Evolutionary conservation across 2,329 filamentous ascomycete species (phyloP).

Genomic region (Hortaea werneckii): DNA sequence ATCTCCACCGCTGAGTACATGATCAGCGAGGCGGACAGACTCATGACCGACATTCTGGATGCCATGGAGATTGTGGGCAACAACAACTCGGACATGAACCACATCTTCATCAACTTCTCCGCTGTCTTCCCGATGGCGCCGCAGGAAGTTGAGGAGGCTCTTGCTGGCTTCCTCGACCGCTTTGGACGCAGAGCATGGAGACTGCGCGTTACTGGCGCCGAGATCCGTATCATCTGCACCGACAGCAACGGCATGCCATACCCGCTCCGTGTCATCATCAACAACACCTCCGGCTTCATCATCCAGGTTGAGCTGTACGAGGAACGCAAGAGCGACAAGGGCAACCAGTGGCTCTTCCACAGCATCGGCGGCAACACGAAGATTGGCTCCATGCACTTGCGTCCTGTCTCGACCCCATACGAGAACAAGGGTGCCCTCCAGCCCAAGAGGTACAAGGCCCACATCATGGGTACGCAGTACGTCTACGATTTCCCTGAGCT

Average conservation of each 20-base stretch:
- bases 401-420: constrained; percentile 84
- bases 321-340: constrained; percentile 95
- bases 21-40: constrained; percentile 88
- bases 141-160: constrained; percentile 79
- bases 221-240: constrained; percentile 97
- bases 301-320: constrained; percentile 97
- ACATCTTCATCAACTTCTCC: constrained; percentile 99
- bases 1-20: constrained; percentile 98
- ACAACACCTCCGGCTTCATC: constrained; percentile 95
- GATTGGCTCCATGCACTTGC: constrained; percentile 88
- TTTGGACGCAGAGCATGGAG: constrained; percentile 94
- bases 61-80: constrained; percentile 97
- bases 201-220: constrained; percentile 89
- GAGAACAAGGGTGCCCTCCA: constrained; percentile 97
- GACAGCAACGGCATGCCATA: constrained; percentile 76
- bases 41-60: constrained; percentile 96
- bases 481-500: constrained; percentile 99
- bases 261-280: constrained; percentile 91
- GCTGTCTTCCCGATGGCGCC: constrained; percentile 90
- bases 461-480: constrained; percentile 98
- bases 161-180: constrained; percentile 90
- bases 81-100: constrained; percentile 98
- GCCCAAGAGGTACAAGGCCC: constrained; percentile 98
- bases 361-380: constrained; percentile 92
- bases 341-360: constrained; percentile 90